These are phyloP conservation scores for Fusarium sp. DNA, from an alignment of 2,329 filamentous ascomycete species.

Conservation along the genomic window DNA sequence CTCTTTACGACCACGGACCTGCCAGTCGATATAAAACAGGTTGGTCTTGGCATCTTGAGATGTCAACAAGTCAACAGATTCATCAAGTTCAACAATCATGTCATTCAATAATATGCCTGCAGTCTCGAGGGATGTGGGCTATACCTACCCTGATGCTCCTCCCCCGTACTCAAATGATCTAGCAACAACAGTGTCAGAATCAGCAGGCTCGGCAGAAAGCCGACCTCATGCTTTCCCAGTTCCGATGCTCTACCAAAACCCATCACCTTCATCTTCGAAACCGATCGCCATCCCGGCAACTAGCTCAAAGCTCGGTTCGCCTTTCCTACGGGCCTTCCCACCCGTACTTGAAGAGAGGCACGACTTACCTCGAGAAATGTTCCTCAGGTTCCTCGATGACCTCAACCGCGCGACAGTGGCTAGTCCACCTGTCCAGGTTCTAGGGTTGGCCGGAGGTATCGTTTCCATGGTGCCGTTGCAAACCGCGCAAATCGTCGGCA, in stretches of 20 bases:
- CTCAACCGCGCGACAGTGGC: background rate
- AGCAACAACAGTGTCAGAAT: background rate
- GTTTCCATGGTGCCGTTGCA: background rate
- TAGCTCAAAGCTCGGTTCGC: background rate
- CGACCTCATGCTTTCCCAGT: background rate
- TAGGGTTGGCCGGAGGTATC: background rate
- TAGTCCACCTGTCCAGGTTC: background rate
- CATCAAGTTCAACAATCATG: background rate
- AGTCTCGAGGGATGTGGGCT: background rate
- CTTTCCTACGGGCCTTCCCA: background rate
- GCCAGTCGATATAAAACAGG: background rate
- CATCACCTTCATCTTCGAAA: background rate
- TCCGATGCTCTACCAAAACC: background rate
- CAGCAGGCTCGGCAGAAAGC: background rate
- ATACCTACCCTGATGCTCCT: background rate
- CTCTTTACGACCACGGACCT: background rate
- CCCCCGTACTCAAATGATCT: background rate
- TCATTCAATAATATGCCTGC: background rate
- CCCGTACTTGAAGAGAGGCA: background rate
- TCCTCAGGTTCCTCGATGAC: background rate
- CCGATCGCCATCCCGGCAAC: conserved; percentile 1
- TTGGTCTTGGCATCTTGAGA: background rate
- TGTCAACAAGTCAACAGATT: background rate
- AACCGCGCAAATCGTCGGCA: background rate
- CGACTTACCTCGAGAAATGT: background rate